Conservation (phyloP, 2,329 filamentous ascomycete genomes). For the Biscogniauxia mediterranea region DNA sequence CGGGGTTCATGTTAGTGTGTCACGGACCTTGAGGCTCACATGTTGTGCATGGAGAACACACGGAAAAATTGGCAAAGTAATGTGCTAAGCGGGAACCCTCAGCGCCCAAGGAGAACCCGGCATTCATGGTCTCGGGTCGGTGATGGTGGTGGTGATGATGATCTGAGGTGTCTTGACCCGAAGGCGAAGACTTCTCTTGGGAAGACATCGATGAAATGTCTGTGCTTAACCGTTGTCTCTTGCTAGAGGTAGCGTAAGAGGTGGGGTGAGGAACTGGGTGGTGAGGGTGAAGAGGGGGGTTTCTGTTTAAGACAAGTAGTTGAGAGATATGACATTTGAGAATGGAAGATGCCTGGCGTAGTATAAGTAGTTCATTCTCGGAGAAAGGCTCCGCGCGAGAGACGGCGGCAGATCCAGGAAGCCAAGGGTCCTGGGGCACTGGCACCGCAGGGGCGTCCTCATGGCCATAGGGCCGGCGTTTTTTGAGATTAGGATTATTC, state of each 20-base stretch:
- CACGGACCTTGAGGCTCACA: conserved; percentile 37
- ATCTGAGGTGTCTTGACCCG: conserved; percentile 20
- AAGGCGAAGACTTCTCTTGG: conserved; percentile 24
- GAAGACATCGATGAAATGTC: conserved; percentile 27
- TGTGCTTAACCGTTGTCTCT: conserved; percentile 27
- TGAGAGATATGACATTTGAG: conserved; percentile 31
- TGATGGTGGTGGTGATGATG: conserved; percentile 16
- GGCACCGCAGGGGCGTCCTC: conserved; percentile 38
- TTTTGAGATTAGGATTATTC: conserved; percentile 41
- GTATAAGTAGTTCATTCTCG: conserved; percentile 33
- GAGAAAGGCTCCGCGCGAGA: conserved; percentile 24
- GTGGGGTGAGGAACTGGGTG: neutral
- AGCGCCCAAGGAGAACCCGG: conserved; percentile 24
- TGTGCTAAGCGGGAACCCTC: conserved; percentile 32
- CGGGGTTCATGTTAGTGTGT: conserved; percentile 8
- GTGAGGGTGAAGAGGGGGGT: conserved; percentile 23
- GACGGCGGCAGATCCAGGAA: conserved; percentile 26
- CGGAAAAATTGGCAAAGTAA: conserved; percentile 33
- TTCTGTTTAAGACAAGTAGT: conserved; percentile 34
- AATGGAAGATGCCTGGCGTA: conserved; percentile 34
- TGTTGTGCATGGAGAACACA: conserved; percentile 37
- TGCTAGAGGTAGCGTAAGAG: conserved; percentile 24
- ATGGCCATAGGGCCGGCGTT: conserved; percentile 42
- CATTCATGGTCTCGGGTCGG: conserved; percentile 8
- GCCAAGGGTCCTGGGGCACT: conserved; percentile 34